These are phyloP conservation scores for Tuber melanosporum DNA, from an alignment of 495 filamentous ascomycete species.

Conservation along the genomic window DNA sequence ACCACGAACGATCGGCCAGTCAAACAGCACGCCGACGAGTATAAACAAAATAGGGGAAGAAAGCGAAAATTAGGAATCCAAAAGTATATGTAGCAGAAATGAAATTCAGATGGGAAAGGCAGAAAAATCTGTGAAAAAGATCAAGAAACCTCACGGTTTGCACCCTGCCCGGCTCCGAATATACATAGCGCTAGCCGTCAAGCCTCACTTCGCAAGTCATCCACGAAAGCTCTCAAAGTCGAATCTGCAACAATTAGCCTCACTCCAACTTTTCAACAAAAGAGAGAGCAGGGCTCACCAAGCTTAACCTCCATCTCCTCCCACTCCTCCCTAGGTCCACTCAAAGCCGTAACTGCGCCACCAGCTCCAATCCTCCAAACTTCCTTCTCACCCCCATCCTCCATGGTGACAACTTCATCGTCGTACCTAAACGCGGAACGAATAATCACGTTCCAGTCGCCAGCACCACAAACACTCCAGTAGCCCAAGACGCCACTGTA, in stretches of 20 bases:
- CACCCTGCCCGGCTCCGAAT: background rate
- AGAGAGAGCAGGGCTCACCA: conserved; percentile 4
- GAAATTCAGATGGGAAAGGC: background rate
- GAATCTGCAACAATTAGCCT: background rate
- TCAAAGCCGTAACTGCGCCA: conserved; percentile 77
- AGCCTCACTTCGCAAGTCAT: background rate
- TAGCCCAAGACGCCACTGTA: conserved; percentile 90
- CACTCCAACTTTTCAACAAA: background rate
- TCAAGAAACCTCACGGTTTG: background rate
- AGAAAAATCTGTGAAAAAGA: background rate
- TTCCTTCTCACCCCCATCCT: conserved; percentile 42
- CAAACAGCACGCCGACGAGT: background rate
- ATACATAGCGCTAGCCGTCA: background rate
- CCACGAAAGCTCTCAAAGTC: background rate
- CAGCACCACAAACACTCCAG: conserved; percentile 73
- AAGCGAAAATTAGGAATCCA: background rate
- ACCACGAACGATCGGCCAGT: background rate
- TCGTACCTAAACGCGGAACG: conserved; percentile 66
- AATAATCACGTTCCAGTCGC: conserved; percentile 84
- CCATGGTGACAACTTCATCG: conserved; percentile 45
- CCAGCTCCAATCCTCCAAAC: conserved; percentile 81
- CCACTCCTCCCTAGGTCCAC: conserved; percentile 69
- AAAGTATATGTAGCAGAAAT: background rate
- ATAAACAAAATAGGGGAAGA: background rate
- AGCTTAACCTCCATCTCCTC: conserved; percentile 89